Percentiles rank a stretch among this genome's conserved stretches.
These are phyloP conservation scores for Clavispora fructus DNA, from an alignment of 805 yeast species.

Conservation along the genomic window DNA sequence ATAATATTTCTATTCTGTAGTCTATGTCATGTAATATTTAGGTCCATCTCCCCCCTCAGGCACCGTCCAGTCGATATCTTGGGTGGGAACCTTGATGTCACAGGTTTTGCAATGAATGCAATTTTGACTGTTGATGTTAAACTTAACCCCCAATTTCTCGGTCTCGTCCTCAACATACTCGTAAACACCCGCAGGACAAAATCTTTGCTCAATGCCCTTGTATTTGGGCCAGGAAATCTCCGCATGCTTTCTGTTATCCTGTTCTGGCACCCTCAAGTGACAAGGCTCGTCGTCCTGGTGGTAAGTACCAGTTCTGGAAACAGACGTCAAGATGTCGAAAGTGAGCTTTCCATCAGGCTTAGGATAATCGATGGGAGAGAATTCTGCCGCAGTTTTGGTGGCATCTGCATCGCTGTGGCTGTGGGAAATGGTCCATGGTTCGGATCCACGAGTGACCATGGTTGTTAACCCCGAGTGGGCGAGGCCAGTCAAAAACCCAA, in stretches of 20 bases:
- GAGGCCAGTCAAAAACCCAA: conserved; percentile 81
- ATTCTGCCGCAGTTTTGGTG: conserved; percentile 64
- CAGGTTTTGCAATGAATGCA: conserved; percentile 98
- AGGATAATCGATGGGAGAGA: conserved; percentile 76
- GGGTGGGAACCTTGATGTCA: conserved; percentile 93
- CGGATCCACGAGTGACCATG: conserved; percentile 67
- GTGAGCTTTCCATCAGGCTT: conserved; percentile 94
- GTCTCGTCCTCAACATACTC: conserved; percentile 76
- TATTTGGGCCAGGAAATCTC: conserved; percentile 63
- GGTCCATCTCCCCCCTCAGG: conserved; percentile 99
- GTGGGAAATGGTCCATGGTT: conserved; percentile 83
- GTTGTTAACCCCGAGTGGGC: conserved; percentile 82
- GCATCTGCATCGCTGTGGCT: conserved; percentile 64
- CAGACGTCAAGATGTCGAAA: conserved; percentile 91
- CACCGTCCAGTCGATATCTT: conserved; percentile 93
- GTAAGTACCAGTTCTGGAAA: conserved; percentile 91
- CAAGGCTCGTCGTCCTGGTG: conserved; percentile 93
- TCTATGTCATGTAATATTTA: conserved; percentile 76
- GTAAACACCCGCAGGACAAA: conserved; percentile 98
- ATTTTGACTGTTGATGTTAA: conserved; percentile 93
- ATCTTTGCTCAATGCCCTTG: conserved; percentile 84
- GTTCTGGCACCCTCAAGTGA: conserved; percentile 65
- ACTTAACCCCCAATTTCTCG: conserved; percentile 60
- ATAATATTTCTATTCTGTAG: neutral
- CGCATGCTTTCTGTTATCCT: conserved; percentile 64